Evolutionary conservation across 257 asterid genomes (phyloP), one percentile per base, ranked within the genome.

Genomic region (Schizonepeta tenuifolia): DNA sequence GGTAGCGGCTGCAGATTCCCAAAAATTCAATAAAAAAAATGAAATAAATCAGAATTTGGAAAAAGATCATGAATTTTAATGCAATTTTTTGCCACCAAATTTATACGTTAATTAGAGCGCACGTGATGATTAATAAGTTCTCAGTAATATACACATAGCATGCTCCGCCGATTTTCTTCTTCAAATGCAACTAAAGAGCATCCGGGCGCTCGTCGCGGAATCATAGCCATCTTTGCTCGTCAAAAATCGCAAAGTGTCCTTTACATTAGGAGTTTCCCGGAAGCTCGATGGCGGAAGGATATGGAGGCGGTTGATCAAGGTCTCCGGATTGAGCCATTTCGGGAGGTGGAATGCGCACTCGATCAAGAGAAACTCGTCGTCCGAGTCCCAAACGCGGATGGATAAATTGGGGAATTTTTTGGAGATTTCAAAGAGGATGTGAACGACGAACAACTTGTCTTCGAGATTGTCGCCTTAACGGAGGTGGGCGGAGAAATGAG

Each of bases 401-500:
- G 99, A 89, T 51, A 89, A 82, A 57, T 80, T 70, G 13, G 86
- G 88, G 75, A 85, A 83, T 15, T 31, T 62, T 17, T 73, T 84
- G 11, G 97, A 94, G 56, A 83, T 80, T 21, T 83, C 69, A 76
- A 84, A 91, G 35, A 94, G 90, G 73, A 91, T 89, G 81, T 78
- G 84, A 38, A 89, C 95, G n/a, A 87, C 85, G 77, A 91, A 94
- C 99, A 97, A 94, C 81, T 94, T 97, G 69, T 94, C 97, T 24
- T 94, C 97, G 5, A 94, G 83, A 72, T 89, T 89, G 75, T 94
- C 97, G 9, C 97, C 96, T 80, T 82, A 94, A 53, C 95, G 91
- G 77, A 89, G 90, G 77, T 86, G 83, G 65, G 97, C 97, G 69
- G 86, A 80, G 84, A 94, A 93, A 60, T 88, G 92, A 63, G 92